phyloP scores from a whole-genome alignment of 228 moss, liverwort and hornwort species.

The Sphagnum fallax region DNA sequence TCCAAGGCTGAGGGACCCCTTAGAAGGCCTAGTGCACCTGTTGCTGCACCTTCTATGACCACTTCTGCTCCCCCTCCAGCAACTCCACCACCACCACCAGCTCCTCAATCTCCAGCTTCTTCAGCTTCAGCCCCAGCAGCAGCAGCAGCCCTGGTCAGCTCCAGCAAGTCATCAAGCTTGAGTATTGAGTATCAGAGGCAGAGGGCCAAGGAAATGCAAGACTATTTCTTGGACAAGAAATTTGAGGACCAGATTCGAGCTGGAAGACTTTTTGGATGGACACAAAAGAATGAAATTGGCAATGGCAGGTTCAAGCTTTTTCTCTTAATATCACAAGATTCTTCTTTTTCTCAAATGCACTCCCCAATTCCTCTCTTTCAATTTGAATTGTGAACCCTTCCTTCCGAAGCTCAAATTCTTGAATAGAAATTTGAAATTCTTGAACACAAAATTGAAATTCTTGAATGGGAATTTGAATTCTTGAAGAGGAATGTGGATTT shows the following conservation, averaged over 20 bases:
- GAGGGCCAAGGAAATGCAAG: constrained; percentile 95
- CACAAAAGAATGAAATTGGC: constrained; percentile 81
- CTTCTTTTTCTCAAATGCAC: no score
- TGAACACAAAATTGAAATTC: no score
- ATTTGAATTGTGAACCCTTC: no score
- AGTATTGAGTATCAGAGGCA: constrained; percentile 96
- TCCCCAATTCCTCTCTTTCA: no score
- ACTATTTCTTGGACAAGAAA: constrained; percentile 85
- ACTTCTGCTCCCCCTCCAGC: constrained; percentile 45
- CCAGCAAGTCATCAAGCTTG: constrained; percentile 32
- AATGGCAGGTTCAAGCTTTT: constrained; percentile 67
- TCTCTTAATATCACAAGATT: no score
- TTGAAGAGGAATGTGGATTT: no score
- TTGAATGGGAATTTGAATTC: no score
- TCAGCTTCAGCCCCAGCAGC: constrained; percentile 23
- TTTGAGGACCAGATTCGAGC: constrained; percentile 69
- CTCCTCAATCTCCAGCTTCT: constrained; percentile 37
- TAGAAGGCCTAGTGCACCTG: constrained; percentile 38
- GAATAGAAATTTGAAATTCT: no score
- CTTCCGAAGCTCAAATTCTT: no score
- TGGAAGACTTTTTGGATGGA: constrained; percentile 90
- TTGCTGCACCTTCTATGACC: constrained; percentile 35
- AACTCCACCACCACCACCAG: constrained; percentile 32
- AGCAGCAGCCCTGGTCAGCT: constrained; percentile 22
- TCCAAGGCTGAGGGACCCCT: constrained; percentile 48